These are phyloP conservation scores for Globisporangium parvum DNA, from an alignment of 352 stramenopile species.

Conservation along the genomic window DNA sequence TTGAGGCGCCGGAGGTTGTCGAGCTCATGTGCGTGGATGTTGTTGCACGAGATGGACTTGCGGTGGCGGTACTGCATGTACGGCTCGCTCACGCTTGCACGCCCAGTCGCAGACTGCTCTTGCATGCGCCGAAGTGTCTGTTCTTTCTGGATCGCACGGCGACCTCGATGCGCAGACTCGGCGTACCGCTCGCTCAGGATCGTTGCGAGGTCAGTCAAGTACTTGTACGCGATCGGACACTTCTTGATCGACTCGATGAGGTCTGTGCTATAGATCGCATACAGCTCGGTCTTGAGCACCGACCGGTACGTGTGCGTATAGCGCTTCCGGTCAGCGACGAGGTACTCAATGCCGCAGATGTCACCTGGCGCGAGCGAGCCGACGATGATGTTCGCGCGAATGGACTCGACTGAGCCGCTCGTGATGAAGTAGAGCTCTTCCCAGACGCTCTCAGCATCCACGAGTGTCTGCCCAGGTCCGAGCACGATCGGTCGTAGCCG, in stretches of 20 bases:
- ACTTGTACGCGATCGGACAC: conserved; percentile 59
- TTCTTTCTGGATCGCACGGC: conserved; percentile 35
- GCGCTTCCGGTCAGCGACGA: conserved; percentile 39
- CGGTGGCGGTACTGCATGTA: conserved; percentile 66
- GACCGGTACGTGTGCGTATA: conserved; percentile 69
- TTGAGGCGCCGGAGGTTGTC: conserved; percentile 29
- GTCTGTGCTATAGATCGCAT: conserved; percentile 57
- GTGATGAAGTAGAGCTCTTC: conserved; percentile 78
- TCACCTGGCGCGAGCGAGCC: conserved; percentile 51
- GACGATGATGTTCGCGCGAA: conserved; percentile 54
- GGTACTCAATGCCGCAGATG: conserved; percentile 75
- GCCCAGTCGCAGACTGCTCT: conserved; percentile 6
- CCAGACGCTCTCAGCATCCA: conserved; percentile 76
- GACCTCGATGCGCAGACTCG: conserved; percentile 43
- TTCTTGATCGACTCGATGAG: conserved; percentile 49
- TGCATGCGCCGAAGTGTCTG: conserved; percentile 10
- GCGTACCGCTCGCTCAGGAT: conserved; percentile 56
- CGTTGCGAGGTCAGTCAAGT: conserved; percentile 50
- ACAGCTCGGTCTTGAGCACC: conserved; percentile 59
- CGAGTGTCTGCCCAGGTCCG: conserved; percentile 45
- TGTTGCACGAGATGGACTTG: conserved; percentile 39
- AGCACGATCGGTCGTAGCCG: conserved; percentile 57
- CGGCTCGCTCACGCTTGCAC: conserved; percentile 17
- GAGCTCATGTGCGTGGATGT: conserved; percentile 27
- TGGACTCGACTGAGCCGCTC: conserved; percentile 42